phyloP scores from a whole-genome alignment of 305 asterid species.

The Fraxinus albicans region DNA sequence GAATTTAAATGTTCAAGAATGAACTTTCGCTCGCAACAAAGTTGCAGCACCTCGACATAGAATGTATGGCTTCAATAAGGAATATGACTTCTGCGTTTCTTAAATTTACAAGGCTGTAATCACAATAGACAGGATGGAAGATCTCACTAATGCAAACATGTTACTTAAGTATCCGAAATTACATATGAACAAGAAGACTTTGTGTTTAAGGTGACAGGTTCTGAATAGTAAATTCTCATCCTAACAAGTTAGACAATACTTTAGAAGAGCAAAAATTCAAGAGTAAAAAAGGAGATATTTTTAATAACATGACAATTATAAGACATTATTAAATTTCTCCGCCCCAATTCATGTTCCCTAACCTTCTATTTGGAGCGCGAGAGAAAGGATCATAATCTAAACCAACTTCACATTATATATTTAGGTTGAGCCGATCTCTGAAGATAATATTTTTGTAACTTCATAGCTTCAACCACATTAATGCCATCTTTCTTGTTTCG shows the following conservation, averaged over 20 bases:
- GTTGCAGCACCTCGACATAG: background rate
- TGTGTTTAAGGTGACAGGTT: background rate
- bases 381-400: no score
- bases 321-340: background rate
- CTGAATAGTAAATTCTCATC: background rate
- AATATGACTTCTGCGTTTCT: background rate
- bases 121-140: background rate
- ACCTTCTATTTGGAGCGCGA: no score
- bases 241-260: background rate
- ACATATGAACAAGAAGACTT: no score
- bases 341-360: background rate
- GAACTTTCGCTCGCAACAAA: background rate
- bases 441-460: no score
- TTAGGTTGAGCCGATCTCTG: no score
- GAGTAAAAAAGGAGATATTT: background rate
- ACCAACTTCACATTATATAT: no score
- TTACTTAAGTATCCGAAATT: background rate
- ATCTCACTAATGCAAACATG: background rate
- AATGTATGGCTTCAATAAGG: background rate
- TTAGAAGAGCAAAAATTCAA: background rate
- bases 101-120: background rate
- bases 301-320: background rate
- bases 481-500: no score
- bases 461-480: no score
- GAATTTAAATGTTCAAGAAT: background rate